Conservation (phyloP, 2,329 filamentous ascomycete species). For the Ophiognomonia clavigignenti-juglandacearum region DNA sequence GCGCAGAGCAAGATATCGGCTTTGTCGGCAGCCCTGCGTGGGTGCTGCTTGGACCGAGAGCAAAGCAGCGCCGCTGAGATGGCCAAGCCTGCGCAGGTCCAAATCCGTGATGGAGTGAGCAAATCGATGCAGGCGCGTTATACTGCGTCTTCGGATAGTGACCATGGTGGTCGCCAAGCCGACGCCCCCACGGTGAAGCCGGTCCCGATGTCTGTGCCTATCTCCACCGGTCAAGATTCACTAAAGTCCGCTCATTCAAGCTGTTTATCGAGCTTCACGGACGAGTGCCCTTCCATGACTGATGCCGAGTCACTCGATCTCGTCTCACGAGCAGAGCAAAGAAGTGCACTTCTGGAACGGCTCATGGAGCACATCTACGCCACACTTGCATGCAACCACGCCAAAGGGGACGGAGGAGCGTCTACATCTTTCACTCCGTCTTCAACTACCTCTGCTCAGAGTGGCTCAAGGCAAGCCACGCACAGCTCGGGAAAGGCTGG, state of each 20-base stretch:
- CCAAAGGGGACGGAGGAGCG: neutral
- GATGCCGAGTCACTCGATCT: neutral
- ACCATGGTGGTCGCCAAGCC: too few species aligned
- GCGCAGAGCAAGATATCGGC: neutral
- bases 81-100: neutral
- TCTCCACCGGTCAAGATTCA: too few species aligned
- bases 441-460: neutral
- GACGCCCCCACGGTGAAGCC: too few species aligned
- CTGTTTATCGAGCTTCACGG: neutral
- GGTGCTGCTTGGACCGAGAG: neutral
- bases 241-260: neutral
- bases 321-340: conserved; percentile 2
- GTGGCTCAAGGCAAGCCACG: neutral
- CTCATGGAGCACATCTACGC: conserved; percentile 15
- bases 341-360: conserved; percentile 13
- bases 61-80: neutral
- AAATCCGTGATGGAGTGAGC: too few species aligned
- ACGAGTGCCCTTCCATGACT: neutral
- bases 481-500: neutral
- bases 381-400: neutral
- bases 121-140: too few species aligned
- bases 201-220: too few species aligned
- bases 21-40: neutral
- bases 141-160: neutral
- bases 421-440: neutral